A percentile compares a stretch with the other conserved stretches of the same genome.
phyloP scores from a whole-genome alignment of 1,139 yeast species.

The Yamadazyma aaseri region DNA sequence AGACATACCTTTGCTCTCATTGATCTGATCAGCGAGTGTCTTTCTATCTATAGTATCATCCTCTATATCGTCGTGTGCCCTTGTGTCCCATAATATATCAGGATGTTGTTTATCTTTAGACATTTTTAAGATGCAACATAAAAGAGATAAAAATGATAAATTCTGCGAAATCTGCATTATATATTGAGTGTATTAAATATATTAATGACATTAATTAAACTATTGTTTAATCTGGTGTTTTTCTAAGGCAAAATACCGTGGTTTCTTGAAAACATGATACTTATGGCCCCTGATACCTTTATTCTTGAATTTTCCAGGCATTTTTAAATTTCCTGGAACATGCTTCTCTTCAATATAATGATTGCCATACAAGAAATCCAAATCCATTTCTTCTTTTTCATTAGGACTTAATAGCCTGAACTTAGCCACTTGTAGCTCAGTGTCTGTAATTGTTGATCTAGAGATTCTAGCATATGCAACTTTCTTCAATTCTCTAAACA shows the following conservation, averaged over 20 bases:
- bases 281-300: slow-evolving; percentile 92
- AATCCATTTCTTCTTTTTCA: slow-evolving; percentile 35
- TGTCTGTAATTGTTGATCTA: slow-evolving; percentile 91
- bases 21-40: slow-evolving; percentile 36
- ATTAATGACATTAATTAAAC: too few species aligned
- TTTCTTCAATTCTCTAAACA: slow-evolving; percentile 83
- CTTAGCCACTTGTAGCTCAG: slow-evolving; percentile 94
- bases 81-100: not conserved
- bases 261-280: slow-evolving; percentile 92
- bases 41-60: slow-evolving; percentile 22
- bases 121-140: not conserved
- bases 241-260: slow-evolving; percentile 60
- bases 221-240: slow-evolving; percentile 4
- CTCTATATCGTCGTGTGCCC: slow-evolving; percentile 3
- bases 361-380: slow-evolving; percentile 52
- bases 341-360: slow-evolving; percentile 53
- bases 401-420: slow-evolving; percentile 62
- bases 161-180: slow-evolving; percentile 2
- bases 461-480: slow-evolving; percentile 93
- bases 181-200: not conserved
- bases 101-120: not conserved
- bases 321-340: slow-evolving; percentile 63
- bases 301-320: slow-evolving; percentile 85
- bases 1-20: slow-evolving; percentile 32
- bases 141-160: not conserved